phyloP scores from a whole-genome alignment of 768 basidiomycete genomes.

The Gloeostereum incarnatum region DNA sequence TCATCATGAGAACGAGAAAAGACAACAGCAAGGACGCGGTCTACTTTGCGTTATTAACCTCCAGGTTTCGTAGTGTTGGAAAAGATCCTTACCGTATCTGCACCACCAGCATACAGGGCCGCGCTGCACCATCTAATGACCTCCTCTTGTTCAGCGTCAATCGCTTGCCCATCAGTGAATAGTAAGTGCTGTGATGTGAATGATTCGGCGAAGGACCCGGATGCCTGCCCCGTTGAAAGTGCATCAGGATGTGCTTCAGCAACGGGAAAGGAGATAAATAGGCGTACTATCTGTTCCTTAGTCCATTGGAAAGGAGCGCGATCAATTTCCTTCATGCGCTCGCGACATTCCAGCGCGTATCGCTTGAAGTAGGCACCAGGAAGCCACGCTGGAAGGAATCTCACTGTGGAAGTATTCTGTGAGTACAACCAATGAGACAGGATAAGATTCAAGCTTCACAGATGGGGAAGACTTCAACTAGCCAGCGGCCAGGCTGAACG shows the following conservation, averaged over 20 bases:
- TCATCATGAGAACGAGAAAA: conserved; percentile 36
- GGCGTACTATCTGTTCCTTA: too few relatives aligned
- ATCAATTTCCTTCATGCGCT: too few relatives aligned
- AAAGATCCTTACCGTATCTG: not conserved
- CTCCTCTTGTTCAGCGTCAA: conserved; percentile 16
- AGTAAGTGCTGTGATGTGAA: conserved; percentile 23
- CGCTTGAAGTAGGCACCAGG: conserved; percentile 25
- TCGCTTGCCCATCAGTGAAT: conserved; percentile 12
- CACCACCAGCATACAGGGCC: conserved; percentile 3
- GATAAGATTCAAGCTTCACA: too few relatives aligned
- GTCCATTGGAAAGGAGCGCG: too few relatives aligned
- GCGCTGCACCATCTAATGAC: conserved; percentile 19
- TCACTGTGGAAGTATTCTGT: conserved; percentile 8
- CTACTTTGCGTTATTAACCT: not conserved
- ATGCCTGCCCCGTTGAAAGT: conserved; percentile 7
- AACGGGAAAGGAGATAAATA: conserved; percentile 4
- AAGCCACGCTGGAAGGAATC: conserved; percentile 20
- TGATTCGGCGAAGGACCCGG: conserved; percentile 17
- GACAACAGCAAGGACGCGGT: conserved; percentile 25
- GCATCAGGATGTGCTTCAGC: conserved; percentile 16
- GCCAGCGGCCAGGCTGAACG: conserved; percentile 22
- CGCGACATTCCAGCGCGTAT: too few relatives aligned
- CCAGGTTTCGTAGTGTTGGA: not conserved
- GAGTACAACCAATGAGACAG: too few relatives aligned
- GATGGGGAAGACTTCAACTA: conserved; percentile 29